Conservation (phyloP, 108 stramenopile species). For the Skeletonema grethae region DNA sequence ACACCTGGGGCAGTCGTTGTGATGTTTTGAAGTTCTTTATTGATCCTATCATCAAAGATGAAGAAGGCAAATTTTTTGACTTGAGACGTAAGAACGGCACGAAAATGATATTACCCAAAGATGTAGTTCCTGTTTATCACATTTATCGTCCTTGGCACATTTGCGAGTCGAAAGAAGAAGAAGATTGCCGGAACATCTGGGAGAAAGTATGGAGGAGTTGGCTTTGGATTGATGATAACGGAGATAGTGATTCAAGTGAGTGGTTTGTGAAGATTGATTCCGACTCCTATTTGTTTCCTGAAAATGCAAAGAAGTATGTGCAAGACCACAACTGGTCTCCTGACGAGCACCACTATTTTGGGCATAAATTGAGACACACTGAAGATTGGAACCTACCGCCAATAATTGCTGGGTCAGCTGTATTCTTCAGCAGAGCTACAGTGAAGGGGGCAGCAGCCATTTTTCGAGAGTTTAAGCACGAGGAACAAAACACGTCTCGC, state of each 20-base stretch:
- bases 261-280: constrained; percentile 47
- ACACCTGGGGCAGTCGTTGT: constrained; percentile 37
- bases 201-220: constrained; percentile 45
- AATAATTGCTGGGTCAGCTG: constrained; percentile 37
- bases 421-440: constrained; percentile 31
- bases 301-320: constrained; percentile 38
- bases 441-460: constrained; percentile 20
- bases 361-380: constrained; percentile 31
- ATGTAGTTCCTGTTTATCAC: constrained; percentile 23
- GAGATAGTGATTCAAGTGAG: constrained; percentile 30
- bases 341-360: constrained; percentile 43
- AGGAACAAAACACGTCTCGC: background rate
- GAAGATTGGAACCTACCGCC: background rate
- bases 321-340: constrained; percentile 16
- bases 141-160: constrained; percentile 33
- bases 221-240: constrained; percentile 33
- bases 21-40: constrained; percentile 35
- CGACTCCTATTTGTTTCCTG: constrained; percentile 40
- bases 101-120: constrained; percentile 13
- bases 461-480: constrained; percentile 24
- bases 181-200: constrained; percentile 37
- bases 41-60: constrained; percentile 36
- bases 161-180: constrained; percentile 12
- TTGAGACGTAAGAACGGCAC: constrained; percentile 16
- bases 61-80: constrained; percentile 16